Conservation (phyloP, 2,329 filamentous ascomycete species). For the Aureobasidium sp. region DNA sequence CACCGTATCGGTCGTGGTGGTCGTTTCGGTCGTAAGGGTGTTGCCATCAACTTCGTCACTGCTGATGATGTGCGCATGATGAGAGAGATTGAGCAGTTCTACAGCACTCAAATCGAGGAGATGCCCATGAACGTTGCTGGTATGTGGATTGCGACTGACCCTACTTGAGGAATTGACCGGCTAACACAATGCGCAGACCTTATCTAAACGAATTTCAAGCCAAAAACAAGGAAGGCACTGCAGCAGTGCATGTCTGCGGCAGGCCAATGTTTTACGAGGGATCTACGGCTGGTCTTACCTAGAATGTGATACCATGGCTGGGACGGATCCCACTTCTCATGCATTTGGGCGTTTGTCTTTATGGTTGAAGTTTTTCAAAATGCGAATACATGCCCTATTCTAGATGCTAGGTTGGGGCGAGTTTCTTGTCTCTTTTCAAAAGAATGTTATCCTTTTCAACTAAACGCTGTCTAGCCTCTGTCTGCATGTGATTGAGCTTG, state of each 20-base stretch:
- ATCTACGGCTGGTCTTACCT: conserved; percentile 13
- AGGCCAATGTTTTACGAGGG: conserved; percentile 13
- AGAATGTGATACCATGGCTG: conserved; percentile 14
- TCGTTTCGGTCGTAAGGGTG: conserved; percentile 99
- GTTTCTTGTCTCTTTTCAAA: conserved; percentile 12
- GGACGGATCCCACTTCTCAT: conserved; percentile 12
- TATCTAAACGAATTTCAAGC: conserved; percentile 28
- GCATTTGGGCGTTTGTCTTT: conserved; percentile 17
- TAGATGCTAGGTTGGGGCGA: conserved; percentile 15
- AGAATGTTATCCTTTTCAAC: conserved; percentile 13
- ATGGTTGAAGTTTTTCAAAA: conserved; percentile 15
- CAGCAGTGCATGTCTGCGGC: conserved; percentile 12
- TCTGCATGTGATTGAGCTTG: background rate
- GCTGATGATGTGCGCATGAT: conserved; percentile 99
- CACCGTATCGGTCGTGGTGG: conserved; percentile 99
- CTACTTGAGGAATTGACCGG: conserved; percentile 50
- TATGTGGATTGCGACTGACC: conserved; percentile 33
- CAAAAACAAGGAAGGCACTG: conserved; percentile 14
- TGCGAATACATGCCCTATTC: conserved; percentile 15
- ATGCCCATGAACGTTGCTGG: conserved; percentile 91
- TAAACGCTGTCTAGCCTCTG: background rate
- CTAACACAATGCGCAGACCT: conserved; percentile 26
- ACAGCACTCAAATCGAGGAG: conserved; percentile 99
- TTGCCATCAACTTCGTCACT: conserved; percentile 99
- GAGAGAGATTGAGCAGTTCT: conserved; percentile 99